Evolutionary conservation across 768 basidiomycete species (phyloP).

Genomic region (Collybia sp.): DNA sequence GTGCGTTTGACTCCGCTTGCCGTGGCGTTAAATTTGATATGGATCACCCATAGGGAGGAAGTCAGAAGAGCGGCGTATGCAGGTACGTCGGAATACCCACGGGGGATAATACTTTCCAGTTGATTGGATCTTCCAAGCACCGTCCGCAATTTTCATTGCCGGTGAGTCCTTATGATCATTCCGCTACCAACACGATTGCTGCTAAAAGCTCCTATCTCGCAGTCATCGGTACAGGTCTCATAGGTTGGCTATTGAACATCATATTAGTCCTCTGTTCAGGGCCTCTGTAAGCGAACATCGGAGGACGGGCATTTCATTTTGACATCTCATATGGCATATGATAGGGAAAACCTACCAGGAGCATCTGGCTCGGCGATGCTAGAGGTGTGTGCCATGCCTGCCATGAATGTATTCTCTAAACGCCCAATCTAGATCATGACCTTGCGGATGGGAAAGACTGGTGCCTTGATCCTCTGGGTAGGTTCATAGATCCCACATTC

Average conservation of each 20-base stretch:
- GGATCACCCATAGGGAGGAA: slow-evolving; percentile 51
- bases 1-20: slow-evolving; percentile 35
- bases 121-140: slow-evolving; percentile 10
- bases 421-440: slow-evolving; percentile 56
- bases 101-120: neutral
- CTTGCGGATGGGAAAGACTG: slow-evolving; percentile 70
- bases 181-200: neutral
- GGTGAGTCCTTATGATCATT: slow-evolving; percentile 4
- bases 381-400: slow-evolving; percentile 31
- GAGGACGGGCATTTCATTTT: neutral
- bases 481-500: neutral
- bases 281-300: slow-evolving; percentile 44
- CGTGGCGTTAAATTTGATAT: slow-evolving; percentile 1
- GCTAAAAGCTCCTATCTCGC: slow-evolving; percentile 1
- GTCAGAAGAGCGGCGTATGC: slow-evolving; percentile 78
- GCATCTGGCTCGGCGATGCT: slow-evolving; percentile 70
- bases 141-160: slow-evolving; percentile 24
- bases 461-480: slow-evolving; percentile 78
- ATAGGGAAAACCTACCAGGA: slow-evolving; percentile 62
- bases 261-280: slow-evolving; percentile 83
- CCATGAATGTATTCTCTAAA: neutral
- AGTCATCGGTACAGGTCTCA: slow-evolving; percentile 72
- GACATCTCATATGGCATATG: slow-evolving; percentile 6
- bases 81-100: slow-evolving; percentile 33
- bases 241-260: slow-evolving; percentile 88